phyloP scores from a whole-genome alignment of 140 eudicot genomes.

The Cichorium intybus region DNA sequence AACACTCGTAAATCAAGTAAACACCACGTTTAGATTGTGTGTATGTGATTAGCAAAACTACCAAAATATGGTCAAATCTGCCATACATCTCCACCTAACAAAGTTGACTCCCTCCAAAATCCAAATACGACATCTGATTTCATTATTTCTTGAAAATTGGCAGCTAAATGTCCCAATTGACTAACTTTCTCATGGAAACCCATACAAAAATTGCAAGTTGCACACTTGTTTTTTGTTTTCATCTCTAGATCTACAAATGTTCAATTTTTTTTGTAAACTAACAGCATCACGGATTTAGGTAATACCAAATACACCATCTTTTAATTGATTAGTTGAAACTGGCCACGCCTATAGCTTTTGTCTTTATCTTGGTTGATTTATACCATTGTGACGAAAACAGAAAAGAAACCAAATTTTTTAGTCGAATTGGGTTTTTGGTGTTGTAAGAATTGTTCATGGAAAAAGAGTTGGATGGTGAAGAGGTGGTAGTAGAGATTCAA shows the following conservation, averaged over 20 bases:
- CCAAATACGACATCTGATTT: neutral
- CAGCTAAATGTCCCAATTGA: constrained; percentile 4
- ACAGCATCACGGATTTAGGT: neutral
- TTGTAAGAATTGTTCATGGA: constrained; percentile 35
- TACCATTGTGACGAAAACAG: neutral
- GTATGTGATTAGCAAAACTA: neutral
- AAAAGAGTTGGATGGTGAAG: constrained; percentile 26
- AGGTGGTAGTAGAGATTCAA: constrained; percentile 44
- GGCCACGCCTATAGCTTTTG: constrained; percentile 31
- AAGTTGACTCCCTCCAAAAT: constrained; percentile 11
- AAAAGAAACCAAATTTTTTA: neutral
- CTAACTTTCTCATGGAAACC: constrained; percentile 6
- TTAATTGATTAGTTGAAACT: constrained; percentile 16
- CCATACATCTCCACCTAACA: constrained; percentile 13
- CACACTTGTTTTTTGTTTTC: constrained; percentile 11
- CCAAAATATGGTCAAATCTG: constrained; percentile 18
- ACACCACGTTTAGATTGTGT: neutral
- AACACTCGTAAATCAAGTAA: too few species aligned
- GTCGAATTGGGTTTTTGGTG: neutral
- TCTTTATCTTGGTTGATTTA: constrained; percentile 9
- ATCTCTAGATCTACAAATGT: neutral
- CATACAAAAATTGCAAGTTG: constrained; percentile 25
- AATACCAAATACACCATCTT: neutral
- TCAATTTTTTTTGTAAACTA: neutral
- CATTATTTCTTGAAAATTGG: constrained; percentile 4